A percentile compares a stretch with the other conserved stretches of the same genome.
These are phyloP conservation scores for Anthracocystis setariae DNA, from an alignment of 1,284 basidiomycete species.

Conservation along the genomic window DNA sequence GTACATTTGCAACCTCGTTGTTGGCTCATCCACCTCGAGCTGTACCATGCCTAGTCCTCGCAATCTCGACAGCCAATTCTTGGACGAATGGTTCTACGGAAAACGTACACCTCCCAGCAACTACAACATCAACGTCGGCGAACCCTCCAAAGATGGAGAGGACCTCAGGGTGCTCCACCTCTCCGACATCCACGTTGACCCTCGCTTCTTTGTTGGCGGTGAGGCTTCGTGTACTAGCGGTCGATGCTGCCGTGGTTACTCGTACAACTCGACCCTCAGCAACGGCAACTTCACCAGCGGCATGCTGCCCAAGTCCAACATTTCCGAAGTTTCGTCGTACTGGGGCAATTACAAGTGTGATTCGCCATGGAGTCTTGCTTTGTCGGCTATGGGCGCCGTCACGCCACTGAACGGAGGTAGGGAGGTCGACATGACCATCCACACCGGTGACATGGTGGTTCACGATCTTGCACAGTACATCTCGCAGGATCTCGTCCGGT, in stretches of 20 bases:
- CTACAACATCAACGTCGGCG: slow-evolving; percentile 38
- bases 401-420: slow-evolving; percentile 74
- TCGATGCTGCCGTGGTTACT: slow-evolving; percentile 77
- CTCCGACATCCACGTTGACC: slow-evolving; percentile 82
- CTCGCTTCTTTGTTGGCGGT: slow-evolving; percentile 78
- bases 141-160: slow-evolving; percentile 70
- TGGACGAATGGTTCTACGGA: slow-evolving; percentile 60
- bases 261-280: slow-evolving; percentile 72
- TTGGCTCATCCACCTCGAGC: slow-evolving; percentile 33
- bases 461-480: slow-evolving; percentile 63
- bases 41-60: slow-evolving; percentile 53
- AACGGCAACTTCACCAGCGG: slow-evolving; percentile 43
- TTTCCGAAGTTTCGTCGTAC: slow-evolving; percentile 56
- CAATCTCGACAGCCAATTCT: slow-evolving; percentile 42
- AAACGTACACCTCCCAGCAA: slow-evolving; percentile 29
- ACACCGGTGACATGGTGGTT: slow-evolving; percentile 80
- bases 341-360: slow-evolving; percentile 72
- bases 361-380: slow-evolving; percentile 75
- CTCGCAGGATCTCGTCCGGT: slow-evolving; percentile 59
- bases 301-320: slow-evolving; percentile 43
- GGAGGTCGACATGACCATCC: slow-evolving; percentile 77
- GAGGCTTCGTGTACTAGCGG: slow-evolving; percentile 80
- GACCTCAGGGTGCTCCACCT: slow-evolving; percentile 79
- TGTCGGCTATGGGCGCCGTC: slow-evolving; percentile 76
- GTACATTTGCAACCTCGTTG: slow-evolving; percentile 61